Evolutionary conservation across 106 monocot species (phyloP), one percentile per base, ranked within the genome.

Genomic region (Dendrobium catenatum): DNA sequence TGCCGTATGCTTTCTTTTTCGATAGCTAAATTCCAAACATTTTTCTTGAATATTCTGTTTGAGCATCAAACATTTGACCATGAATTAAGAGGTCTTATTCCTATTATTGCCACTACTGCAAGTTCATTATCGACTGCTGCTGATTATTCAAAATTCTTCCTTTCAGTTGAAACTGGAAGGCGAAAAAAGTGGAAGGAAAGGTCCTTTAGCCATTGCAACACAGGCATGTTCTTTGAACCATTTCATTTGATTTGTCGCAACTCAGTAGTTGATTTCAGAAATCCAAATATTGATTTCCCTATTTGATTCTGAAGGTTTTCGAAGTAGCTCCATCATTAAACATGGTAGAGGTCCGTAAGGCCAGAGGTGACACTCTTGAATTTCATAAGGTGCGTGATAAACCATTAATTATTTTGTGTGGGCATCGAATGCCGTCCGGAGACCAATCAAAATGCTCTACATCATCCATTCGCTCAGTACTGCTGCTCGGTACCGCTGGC

Each of bases 141-240:
- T 72, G 37, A 19, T 73, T 18, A 22, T 74, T 74, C 43, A 19
- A 5, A 44, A 9, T 11, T 42, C 42, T 2, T 74, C 43, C 20
- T 42, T 31, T 80, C 87, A 98, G 97, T 64, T 98, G 73, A 98
- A 94, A 82, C 82, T 98, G 70, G 74, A 89, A 83, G 92, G 97
- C 10, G 94, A 91, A 79, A 89, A 89, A 72, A 83, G 80, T 75
- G 94, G 97, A 84, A 89, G 97, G 72, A 98, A 98, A 84, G 97
- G 97, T 2, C 92, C 91, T 20, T 73, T 98, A 46, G 82, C 92
- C 42, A 91, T 98, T 80, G 86, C 94, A 59, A 98, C 97, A 29
- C 90, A 98, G 97, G 97, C 90, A 86, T 20, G 37, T 9, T 1
- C 46, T 9, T 54, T 44, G 17, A 54, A 77, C 4, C 17, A 41